Evolutionary conservation across 352 stramenopile species (phyloP), one percentile per base, ranked within the genome.

Genomic region (Pythium guiyangense): DNA sequence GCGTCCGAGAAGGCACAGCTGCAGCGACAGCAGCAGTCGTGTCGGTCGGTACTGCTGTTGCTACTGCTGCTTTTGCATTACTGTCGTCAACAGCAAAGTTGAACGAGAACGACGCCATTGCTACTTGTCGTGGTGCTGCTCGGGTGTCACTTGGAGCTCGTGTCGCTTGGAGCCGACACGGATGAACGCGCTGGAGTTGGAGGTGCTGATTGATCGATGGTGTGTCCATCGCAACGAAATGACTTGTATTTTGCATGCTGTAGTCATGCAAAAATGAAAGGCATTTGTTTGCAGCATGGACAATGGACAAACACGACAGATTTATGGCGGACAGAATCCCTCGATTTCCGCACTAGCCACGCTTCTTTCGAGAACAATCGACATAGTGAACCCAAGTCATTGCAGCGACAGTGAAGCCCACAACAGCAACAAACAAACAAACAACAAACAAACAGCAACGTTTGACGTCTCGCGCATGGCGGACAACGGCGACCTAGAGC

Each of bases 81-180:
- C 44, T 57, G 37, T 66, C 67, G 25, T 58, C 63, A 37, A 88
- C 53, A 12, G 70, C 57, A 67, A 90, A 90, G 64, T 88, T 88
- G 66, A 90, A 90, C 57, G 72, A 75, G 66, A 90, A 90, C 35
- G 60, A 68, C 25, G 59, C 59, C 53, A 69, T 72, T 4, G 10
- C 17, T 35, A 20, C 11, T 35, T 25, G n/a, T 11, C 18, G 11
- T 20, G 35, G 42, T n/a, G n/a, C n/a, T 31, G 27, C 35, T 40
- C 17, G 20, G n/a, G 26, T 29, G 12, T 29, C 4, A 3, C 11
- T 52, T 22, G 1, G 22, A 0, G 22, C 22, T 22, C 22, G 22
- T 22, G 22, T 22, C 22, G 22, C 22, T 22, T 22, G 22, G 22
- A 22, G 22, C 22, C 1, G 22, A 1, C 0, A 1, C 22, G 0